Evolutionary conservation across 441 rosid genomes (phyloP).

Genomic region (Melastoma candidum): DNA sequence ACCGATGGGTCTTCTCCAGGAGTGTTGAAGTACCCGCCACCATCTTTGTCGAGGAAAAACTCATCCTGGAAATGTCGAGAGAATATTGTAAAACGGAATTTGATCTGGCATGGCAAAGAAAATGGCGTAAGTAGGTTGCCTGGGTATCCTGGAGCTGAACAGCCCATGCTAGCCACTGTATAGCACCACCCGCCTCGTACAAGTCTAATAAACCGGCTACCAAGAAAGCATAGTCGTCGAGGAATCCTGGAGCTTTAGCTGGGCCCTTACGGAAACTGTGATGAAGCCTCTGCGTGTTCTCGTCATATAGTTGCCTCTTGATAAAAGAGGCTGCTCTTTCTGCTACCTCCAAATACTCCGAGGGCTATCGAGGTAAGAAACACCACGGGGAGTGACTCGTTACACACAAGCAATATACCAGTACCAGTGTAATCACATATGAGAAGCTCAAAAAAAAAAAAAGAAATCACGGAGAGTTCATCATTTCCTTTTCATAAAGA

Average conservation of each 20-base stretch:
- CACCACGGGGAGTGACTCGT: too few species aligned
- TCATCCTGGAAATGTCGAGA: conserved; percentile 45
- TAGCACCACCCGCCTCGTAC: conserved; percentile 62
- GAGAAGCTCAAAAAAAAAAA: too few species aligned
- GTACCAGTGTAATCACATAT: too few species aligned
- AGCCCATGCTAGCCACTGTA: conserved; percentile 71
- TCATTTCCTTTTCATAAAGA: not conserved
- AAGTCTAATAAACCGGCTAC: conserved; percentile 79
- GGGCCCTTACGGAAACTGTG: conserved; percentile 87
- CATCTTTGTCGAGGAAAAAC: conserved; percentile 73
- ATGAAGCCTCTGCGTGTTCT: conserved; percentile 50
- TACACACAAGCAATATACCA: too few species aligned
- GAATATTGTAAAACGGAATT: not conserved
- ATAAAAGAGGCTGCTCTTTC: conserved; percentile 81
- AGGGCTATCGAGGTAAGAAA: conserved; percentile 41
- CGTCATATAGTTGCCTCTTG: conserved; percentile 53
- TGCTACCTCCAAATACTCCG: conserved; percentile 69
- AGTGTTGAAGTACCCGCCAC: conserved; percentile 89
- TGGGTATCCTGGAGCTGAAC: conserved; percentile 64
- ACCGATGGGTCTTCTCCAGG: conserved; percentile 85
- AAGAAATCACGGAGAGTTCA: too few species aligned
- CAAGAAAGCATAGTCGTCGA: conserved; percentile 94
- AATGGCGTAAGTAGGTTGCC: conserved; percentile 28
- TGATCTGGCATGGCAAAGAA: not conserved
- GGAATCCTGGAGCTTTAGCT: conserved; percentile 83